These are phyloP conservation scores for Bonia amplexicaulis DNA, from an alignment of 176 grass and related monocot genomes.

Conservation along the genomic window DNA sequence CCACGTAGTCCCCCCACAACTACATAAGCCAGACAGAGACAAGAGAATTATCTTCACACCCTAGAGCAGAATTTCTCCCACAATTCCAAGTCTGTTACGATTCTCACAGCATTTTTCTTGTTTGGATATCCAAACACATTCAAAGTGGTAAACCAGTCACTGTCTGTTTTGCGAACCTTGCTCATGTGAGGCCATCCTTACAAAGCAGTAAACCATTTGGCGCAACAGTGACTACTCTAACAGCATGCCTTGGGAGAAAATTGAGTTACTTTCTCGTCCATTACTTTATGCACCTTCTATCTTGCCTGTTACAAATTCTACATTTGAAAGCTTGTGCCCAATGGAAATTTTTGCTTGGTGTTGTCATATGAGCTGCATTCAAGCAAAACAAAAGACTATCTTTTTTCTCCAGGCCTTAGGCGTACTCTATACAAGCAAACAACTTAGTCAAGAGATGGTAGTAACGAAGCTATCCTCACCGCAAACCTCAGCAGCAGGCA, in stretches of 20 bases:
- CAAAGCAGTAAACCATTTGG: neutral
- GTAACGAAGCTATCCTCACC: constrained; percentile 37
- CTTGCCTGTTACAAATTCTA: neutral
- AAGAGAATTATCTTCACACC: neutral
- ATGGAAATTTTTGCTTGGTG: neutral
- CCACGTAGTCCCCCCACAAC: neutral
- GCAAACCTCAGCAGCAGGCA: constrained; percentile 82
- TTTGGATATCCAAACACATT: neutral
- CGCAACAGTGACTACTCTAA: neutral
- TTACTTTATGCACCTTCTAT: neutral
- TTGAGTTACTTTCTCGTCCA: neutral
- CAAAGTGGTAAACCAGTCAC: neutral
- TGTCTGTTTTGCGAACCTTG: neutral
- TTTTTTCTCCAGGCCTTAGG: neutral
- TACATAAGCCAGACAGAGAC: neutral
- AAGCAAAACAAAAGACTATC: neutral
- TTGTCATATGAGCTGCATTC: neutral
- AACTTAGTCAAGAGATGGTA: neutral
- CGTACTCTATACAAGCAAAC: neutral
- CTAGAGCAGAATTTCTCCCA: neutral
- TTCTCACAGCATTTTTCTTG: neutral
- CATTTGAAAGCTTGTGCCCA: neutral
- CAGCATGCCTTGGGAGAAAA: neutral
- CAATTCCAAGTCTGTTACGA: neutral
- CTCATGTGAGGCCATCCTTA: neutral